Base-by-base conservation (phyloP, 2,329 filamentous ascomycete species). In the Bipolaris sorokiniana region DNA sequence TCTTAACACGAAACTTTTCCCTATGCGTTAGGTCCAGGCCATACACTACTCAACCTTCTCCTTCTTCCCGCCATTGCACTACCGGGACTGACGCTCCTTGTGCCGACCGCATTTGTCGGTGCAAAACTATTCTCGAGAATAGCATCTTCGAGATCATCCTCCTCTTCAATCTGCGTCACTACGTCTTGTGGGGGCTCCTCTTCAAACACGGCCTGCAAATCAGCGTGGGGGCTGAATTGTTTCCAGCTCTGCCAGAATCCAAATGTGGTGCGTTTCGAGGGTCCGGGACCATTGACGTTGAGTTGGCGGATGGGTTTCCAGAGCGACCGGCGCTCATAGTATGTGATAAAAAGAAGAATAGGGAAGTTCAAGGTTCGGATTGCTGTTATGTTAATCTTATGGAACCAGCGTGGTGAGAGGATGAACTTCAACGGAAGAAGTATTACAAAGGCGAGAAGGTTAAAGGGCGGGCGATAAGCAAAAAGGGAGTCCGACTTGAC, bases 401-500 rank as follows among this genome's bases (percentile, higher is more conserved):
- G 91, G 72, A 95, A 95, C 90, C 90, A 94, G 42, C 91, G 87
- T 0, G 90, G 86, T n/a, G 86, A 87, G 34, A 92, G 81, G n/a
- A 90, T 66, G 67, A 90, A 90, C 67, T 92, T 92, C 59, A 95
- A 82, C 0, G 91, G 91, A 1, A 94, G 81, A 15, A 95, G 82
- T 26, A 92, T 72, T 57, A 91, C 78, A 26, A 95, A 81, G 20
- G 91, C 91, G 18, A 93, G 76, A 58, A 96, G 86, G 70, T 96
- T 96, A 77, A 95, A 92, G 0, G 91, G 91, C 0, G 91, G 90
- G 41, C 89, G 87, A 70, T 93, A 94, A 15, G 90, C 88, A 71
- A 94, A 94, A 31, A 95, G 86, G 10, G 90, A 89, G 68, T 95
- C 91, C 28, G 87, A 88, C 73, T 95, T 95, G 68, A 95, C 91